phyloP scores from a whole-genome alignment of 495 filamentous ascomycete genomes.

The Trichoderma virens region DNA sequence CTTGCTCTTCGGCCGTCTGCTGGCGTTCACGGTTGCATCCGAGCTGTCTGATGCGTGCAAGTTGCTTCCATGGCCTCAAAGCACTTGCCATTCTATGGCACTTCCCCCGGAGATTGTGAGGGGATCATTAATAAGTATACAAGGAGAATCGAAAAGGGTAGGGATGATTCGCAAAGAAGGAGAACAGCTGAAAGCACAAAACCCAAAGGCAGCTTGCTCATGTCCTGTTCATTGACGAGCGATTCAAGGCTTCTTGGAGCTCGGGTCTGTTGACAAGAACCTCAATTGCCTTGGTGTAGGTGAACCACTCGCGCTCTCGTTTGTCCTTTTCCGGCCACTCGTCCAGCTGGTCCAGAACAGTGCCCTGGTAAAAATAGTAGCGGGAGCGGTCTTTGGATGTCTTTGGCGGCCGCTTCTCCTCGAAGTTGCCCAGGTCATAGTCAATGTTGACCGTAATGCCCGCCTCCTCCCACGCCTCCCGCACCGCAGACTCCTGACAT shows the following conservation, averaged over 20 bases:
- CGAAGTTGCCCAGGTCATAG: slow-evolving; percentile 76
- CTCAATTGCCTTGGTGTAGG: slow-evolving; percentile 69
- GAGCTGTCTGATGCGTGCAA: slow-evolving; percentile 12
- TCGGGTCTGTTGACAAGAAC: slow-evolving; percentile 75
- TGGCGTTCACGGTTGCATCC: slow-evolving; percentile 10
- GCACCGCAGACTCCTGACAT: slow-evolving; percentile 45
- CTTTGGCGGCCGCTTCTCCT: slow-evolving; percentile 62
- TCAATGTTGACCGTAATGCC: slow-evolving; percentile 77
- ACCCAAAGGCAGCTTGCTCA: neutral
- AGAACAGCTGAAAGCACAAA: neutral
- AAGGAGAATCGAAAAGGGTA: slow-evolving; percentile 10
- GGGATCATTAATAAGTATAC: neutral
- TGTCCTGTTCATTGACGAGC: slow-evolving; percentile 57
- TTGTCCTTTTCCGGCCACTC: slow-evolving; percentile 96
- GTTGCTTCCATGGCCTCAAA: neutral
- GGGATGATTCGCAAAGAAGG: neutral
- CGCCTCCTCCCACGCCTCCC: slow-evolving; percentile 98
- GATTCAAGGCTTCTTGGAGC: slow-evolving; percentile 74
- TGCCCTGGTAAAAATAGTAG: slow-evolving; percentile 85
- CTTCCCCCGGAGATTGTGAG: neutral
- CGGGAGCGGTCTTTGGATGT: slow-evolving; percentile 57
- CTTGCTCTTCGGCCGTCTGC: slow-evolving; percentile 4
- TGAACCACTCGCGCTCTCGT: slow-evolving; percentile 81
- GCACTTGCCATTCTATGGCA: neutral
- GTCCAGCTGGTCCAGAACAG: slow-evolving; percentile 69